Percentiles rank a stretch among this genome's conserved stretches.
Evolutionary conservation across 139 green algal genomes (phyloP).

Genomic region (Chlamydomonas incerta): DNA sequence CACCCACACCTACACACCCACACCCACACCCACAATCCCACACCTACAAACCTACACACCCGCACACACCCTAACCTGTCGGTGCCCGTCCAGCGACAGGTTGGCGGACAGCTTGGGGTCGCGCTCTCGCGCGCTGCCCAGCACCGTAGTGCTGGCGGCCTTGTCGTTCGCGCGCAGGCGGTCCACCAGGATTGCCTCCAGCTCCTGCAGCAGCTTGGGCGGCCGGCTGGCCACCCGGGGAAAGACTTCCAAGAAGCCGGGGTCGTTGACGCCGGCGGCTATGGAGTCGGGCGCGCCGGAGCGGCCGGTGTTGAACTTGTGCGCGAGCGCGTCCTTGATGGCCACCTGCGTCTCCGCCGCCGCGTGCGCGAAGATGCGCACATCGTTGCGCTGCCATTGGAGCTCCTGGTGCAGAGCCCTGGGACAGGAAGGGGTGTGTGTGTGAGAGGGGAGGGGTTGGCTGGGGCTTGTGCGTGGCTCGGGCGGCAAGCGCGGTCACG

Average conservation of each 20-base stretch:
- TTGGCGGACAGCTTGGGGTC: constrained; percentile 64
- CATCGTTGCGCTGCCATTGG: constrained; percentile 45
- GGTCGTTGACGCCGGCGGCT: constrained; percentile 21
- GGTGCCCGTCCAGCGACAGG: constrained; percentile 59
- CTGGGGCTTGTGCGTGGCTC: no score
- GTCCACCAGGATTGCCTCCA: constrained; percentile 63
- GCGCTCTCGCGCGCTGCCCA: constrained; percentile 46
- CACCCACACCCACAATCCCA: no score
- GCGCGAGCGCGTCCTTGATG: constrained; percentile 35
- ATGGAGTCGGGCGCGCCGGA: not conserved
- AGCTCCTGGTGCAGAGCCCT: constrained; percentile 32
- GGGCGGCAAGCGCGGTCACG: no score
- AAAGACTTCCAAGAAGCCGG: constrained; percentile 59
- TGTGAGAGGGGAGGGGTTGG: no score
- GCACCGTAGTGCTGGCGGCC: constrained; percentile 8
- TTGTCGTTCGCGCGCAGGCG: constrained; percentile 47
- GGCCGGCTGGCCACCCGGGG: constrained; percentile 50
- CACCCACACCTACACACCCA: no score
- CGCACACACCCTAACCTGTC: constrained; percentile 35
- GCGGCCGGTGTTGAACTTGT: not conserved
- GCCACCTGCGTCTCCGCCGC: constrained; percentile 50
- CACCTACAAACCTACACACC: no score
- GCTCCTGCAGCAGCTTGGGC: constrained; percentile 59
- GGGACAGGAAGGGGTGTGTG: not conserved
- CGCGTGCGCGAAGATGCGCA: constrained; percentile 54